A percentile compares a stretch with the other conserved stretches of the same genome.
These are phyloP conservation scores for Casuarina cunninghamiana DNA, from an alignment of 306 rosid species.

Conservation along the genomic window DNA sequence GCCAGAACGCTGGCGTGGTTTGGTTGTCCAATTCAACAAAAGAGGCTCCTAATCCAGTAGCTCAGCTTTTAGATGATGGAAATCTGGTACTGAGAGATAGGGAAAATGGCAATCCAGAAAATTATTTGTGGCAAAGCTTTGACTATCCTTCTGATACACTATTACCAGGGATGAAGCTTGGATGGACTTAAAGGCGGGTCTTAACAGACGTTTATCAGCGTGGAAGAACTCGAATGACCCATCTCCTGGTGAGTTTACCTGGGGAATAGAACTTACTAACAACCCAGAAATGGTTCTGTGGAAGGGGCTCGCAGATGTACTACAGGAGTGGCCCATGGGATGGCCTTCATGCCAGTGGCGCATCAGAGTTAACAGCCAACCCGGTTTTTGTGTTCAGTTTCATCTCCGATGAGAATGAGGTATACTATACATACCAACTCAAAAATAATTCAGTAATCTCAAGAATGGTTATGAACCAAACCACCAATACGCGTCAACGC, in stretches of 20 bases:
- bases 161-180: neutral
- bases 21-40: neutral
- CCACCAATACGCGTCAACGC: slow-evolving; percentile 28
- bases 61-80: neutral
- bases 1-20: neutral
- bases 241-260: neutral
- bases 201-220: neutral
- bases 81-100: neutral
- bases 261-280: slow-evolving; percentile 30
- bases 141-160: neutral
- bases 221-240: neutral
- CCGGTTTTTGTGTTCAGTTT: slow-evolving; percentile 37
- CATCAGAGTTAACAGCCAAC: slow-evolving; percentile 28
- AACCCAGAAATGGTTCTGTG: slow-evolving; percentile 39
- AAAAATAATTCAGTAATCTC: slow-evolving; percentile 33
- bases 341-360: slow-evolving; percentile 43
- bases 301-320: slow-evolving; percentile 32
- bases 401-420: slow-evolving; percentile 40
- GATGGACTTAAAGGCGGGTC: neutral
- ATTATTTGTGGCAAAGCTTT: slow-evolving; percentile 1
- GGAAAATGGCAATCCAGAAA: neutral
- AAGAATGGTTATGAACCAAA: slow-evolving; percentile 50
- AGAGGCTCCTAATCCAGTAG: neutral
- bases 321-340: slow-evolving; percentile 55
- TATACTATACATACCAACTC: slow-evolving; percentile 41